Conservation (phyloP, 805 yeast species). For the Phaffomyces antillensis region DNA sequence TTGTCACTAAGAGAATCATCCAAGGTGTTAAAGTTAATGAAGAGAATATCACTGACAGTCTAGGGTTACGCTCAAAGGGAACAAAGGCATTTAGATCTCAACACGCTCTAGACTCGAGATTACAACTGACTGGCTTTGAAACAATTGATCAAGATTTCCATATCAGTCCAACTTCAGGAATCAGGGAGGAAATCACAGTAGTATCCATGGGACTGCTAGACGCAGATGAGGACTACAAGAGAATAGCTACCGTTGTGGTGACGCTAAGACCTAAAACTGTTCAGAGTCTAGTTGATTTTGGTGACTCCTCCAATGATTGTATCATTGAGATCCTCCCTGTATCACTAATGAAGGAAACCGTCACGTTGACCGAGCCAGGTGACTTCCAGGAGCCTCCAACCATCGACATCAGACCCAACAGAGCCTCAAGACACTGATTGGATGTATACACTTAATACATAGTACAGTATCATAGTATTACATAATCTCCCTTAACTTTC, state of each 20-base stretch:
- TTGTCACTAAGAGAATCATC: slow-evolving; percentile 10
- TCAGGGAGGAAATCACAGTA: slow-evolving; percentile 12
- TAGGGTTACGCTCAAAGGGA: slow-evolving; percentile 2
- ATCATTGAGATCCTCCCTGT: slow-evolving; percentile 14
- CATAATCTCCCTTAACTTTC: not conserved
- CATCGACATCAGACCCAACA: slow-evolving; percentile 16
- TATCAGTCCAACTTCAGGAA: slow-evolving; percentile 6
- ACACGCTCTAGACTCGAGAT: slow-evolving; percentile 7
- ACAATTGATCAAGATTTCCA: slow-evolving; percentile 16
- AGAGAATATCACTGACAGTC: slow-evolving; percentile 5
- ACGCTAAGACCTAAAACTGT: slow-evolving; percentile 12
- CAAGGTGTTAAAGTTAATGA: slow-evolving; percentile 17
- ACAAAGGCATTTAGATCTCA: not conserved
- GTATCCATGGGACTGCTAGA: slow-evolving; percentile 16
- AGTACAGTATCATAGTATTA: not conserved
- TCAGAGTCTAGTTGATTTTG: too few species aligned
- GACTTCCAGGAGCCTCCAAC: slow-evolving; percentile 8
- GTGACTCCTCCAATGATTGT: too few species aligned
- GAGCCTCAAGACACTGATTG: not conserved
- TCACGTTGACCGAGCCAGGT: slow-evolving; percentile 10
- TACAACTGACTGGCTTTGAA: slow-evolving; percentile 11
- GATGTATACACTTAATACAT: not conserved
- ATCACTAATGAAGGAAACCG: slow-evolving; percentile 2
- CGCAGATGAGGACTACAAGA: slow-evolving; percentile 1
- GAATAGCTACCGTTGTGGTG: slow-evolving; percentile 14